These are phyloP conservation scores for Zygoascus hellenicus DNA, from an alignment of 1,139 yeast genomes.

Conservation along the genomic window DNA sequence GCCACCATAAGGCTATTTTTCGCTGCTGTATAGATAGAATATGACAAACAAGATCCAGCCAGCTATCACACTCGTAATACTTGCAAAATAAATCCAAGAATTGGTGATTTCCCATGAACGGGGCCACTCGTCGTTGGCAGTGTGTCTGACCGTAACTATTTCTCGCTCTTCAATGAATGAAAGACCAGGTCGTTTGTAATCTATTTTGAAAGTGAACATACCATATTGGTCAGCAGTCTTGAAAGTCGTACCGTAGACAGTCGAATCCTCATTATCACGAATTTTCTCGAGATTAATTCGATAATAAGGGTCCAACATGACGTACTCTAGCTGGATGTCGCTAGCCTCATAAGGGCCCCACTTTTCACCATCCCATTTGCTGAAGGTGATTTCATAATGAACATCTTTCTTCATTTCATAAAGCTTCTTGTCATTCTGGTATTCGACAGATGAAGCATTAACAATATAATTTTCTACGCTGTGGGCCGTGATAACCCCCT, in stretches of 20 bases:
- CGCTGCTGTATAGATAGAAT: conserved; percentile 47
- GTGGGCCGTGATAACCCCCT: conserved; percentile 54
- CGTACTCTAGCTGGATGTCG: conserved; percentile 75
- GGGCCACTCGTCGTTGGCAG: conserved; percentile 92
- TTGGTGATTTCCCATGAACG: conserved; percentile 91
- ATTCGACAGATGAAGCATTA: conserved; percentile 20
- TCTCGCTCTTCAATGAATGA: conserved; percentile 59
- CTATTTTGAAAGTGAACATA: conserved; percentile 79
- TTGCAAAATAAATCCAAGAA: conserved; percentile 83
- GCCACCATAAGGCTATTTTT: neutral
- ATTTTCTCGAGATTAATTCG: conserved; percentile 47
- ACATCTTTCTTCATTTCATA: conserved; percentile 65
- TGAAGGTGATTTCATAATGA: conserved; percentile 50
- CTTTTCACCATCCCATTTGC: conserved; percentile 52
- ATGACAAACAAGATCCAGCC: conserved; percentile 74
- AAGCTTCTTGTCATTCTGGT: conserved; percentile 26
- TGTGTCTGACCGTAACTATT: conserved; percentile 83
- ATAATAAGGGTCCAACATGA: conserved; percentile 93
- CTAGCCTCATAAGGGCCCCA: conserved; percentile 65
- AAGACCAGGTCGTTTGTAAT: conserved; percentile 76
- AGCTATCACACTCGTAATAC: conserved; percentile 60
- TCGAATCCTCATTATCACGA: conserved; percentile 25
- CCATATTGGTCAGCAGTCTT: conserved; percentile 94
- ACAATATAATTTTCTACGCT: conserved; percentile 41
- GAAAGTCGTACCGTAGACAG: conserved; percentile 52